These are phyloP conservation scores for Candida boleticola DNA, from an alignment of 805 yeast genomes.

Conservation along the genomic window DNA sequence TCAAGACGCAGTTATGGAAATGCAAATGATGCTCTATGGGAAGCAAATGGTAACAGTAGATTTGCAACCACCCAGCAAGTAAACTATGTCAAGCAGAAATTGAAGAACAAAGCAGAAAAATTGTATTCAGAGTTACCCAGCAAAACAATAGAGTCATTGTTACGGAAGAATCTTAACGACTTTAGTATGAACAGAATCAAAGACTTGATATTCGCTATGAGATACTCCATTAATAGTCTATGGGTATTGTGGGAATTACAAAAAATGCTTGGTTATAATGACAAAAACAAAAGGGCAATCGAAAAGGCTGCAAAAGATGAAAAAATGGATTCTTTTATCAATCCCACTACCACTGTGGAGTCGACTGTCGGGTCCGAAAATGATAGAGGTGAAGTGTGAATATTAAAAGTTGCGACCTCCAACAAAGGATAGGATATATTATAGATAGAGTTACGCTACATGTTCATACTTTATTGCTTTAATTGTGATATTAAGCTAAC, in stretches of 20 bases:
- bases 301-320: slow-evolving; percentile 4
- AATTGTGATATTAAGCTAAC: too few relatives aligned
- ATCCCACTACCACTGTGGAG: too few relatives aligned
- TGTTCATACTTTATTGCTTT: too few relatives aligned
- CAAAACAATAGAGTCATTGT: slow-evolving; percentile 5
- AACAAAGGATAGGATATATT: too few relatives aligned
- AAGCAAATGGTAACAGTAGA: too few relatives aligned
- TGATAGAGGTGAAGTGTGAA: too few relatives aligned
- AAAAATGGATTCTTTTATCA: neutral
- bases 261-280: slow-evolving; percentile 23
- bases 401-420: too few relatives aligned
- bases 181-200: slow-evolving; percentile 16
- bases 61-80: slow-evolving; percentile 15
- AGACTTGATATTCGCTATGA: slow-evolving; percentile 28
- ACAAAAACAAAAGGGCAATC: slow-evolving; percentile 8
- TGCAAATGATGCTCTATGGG: too few relatives aligned
- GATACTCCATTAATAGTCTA: slow-evolving; percentile 22
- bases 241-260: slow-evolving; percentile 32
- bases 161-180: slow-evolving; percentile 4
- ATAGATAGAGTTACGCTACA: too few relatives aligned
- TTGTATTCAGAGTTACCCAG: slow-evolving; percentile 5
- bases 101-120: slow-evolving; percentile 8
- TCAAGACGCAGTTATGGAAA: too few relatives aligned
- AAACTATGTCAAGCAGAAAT: slow-evolving; percentile 9
- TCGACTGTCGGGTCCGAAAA: too few relatives aligned